Conservation (phyloP, 108 stramenopile species). For the Nannochloropsis oceanica region DNA sequence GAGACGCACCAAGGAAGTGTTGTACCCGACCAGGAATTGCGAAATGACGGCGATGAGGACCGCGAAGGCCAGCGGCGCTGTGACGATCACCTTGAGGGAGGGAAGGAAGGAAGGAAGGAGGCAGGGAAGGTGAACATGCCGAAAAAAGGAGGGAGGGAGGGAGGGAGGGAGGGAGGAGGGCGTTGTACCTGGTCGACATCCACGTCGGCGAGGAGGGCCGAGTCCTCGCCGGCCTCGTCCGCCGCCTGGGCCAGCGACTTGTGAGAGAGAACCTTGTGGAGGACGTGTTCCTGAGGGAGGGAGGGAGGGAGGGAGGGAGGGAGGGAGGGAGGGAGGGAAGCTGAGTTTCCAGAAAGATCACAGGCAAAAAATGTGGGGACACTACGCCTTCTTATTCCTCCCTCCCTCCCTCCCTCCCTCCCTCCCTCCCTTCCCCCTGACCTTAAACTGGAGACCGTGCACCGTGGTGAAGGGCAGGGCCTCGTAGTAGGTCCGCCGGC, state of each 20-base stretch:
- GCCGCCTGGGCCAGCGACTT: background rate
- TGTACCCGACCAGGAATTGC: conserved; percentile 41
- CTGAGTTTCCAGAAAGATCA: background rate
- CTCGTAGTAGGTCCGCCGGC: conserved; percentile 19
- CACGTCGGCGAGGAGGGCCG: background rate
- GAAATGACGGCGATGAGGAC: conserved; percentile 28
- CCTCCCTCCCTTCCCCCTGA: background rate
- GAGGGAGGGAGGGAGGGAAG: background rate
- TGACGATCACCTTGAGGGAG: conserved; percentile 9
- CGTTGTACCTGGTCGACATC: background rate
- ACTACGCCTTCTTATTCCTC: background rate
- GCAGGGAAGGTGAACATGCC: background rate
- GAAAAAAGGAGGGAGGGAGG: background rate
- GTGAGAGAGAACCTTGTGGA: conserved; percentile 8
- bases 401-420: background rate
- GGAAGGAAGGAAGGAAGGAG: background rate
- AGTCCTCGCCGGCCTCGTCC: background rate
- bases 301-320: background rate
- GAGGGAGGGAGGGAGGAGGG: background rate
- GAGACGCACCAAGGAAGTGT: conserved; percentile 25
- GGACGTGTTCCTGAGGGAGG: conserved; percentile 6
- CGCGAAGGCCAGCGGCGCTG: conserved; percentile 23
- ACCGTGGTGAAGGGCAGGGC: conserved; percentile 17
- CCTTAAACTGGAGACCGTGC: background rate
- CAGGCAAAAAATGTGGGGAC: background rate